These are phyloP conservation scores for Carex pumila DNA, from an alignment of 176 grass and related monocot genomes.

Conservation along the genomic window DNA sequence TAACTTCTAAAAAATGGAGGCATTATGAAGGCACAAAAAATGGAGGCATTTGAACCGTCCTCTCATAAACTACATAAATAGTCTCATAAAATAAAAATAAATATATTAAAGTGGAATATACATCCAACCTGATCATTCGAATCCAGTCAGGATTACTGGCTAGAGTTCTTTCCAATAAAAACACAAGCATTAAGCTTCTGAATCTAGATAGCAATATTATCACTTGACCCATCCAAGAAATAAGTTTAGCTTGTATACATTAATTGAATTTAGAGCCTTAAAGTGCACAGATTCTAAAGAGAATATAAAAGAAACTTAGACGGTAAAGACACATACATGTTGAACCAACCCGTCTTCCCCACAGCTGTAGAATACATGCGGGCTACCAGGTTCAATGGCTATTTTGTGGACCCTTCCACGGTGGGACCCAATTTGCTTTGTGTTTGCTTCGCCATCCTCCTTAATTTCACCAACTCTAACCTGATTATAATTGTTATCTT, in stretches of 20 bases:
- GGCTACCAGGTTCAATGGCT: slow-evolving; percentile 62
- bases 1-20: too few relatives aligned
- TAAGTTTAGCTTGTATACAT: neutral
- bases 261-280: neutral
- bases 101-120: neutral
- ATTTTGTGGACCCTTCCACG: slow-evolving; percentile 46
- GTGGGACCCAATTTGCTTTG: slow-evolving; percentile 57
- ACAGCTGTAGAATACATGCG: slow-evolving; percentile 74
- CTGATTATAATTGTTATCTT: slow-evolving; percentile 24
- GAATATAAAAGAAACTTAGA: neutral
- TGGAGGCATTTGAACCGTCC: too few relatives aligned
- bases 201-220: slow-evolving; percentile 6
- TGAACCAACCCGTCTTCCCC: slow-evolving; percentile 83
- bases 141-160: neutral
- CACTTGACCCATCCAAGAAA: neutral
- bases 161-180: neutral
- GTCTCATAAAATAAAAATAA: neutral
- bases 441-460: slow-evolving; percentile 42
- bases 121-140: neutral
- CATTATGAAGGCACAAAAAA: too few relatives aligned
- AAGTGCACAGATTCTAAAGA: neutral
- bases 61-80: neutral
- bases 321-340: slow-evolving; percentile 44
- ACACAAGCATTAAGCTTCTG: neutral
- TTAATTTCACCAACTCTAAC: slow-evolving; percentile 62